phyloP scores from a whole-genome alignment of 2,329 filamentous ascomycete genomes.

The Scleromitrula shiraiana region DNA sequence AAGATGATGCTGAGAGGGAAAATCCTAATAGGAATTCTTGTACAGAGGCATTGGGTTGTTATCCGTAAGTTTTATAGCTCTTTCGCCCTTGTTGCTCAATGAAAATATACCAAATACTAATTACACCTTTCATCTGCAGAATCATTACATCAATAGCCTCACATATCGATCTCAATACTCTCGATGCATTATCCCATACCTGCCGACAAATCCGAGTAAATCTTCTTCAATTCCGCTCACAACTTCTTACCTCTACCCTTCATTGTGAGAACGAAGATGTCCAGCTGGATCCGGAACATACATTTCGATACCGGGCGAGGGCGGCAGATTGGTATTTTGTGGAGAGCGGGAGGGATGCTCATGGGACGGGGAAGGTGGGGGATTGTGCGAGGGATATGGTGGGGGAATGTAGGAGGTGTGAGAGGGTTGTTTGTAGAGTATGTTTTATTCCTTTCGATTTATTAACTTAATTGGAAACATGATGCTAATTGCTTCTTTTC shows the following conservation, averaged over 20 bases:
- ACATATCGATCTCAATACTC: conserved; percentile 76
- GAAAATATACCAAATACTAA: conserved; percentile 5
- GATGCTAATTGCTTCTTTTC: conserved; percentile 4
- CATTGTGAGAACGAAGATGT: conserved; percentile 67
- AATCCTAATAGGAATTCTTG: conserved; percentile 49
- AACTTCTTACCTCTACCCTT: conserved; percentile 66
- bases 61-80: conserved; percentile 57
- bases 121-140: conserved; percentile 38
- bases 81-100: no score
- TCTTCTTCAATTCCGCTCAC: conserved; percentile 68
- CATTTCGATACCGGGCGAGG: conserved; percentile 49
- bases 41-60: conserved; percentile 56
- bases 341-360: conserved; percentile 39
- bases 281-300: conserved; percentile 46
- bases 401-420: conserved; percentile 70
- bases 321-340: conserved; percentile 53
- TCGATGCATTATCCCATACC: conserved; percentile 74
- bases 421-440: conserved; percentile 73
- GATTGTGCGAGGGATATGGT: conserved; percentile 86
- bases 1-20: conserved; percentile 11
- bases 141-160: conserved; percentile 68
- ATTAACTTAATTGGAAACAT: conserved; percentile 41
- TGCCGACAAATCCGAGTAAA: conserved; percentile 73
- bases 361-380: conserved; percentile 59
- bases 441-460: conserved; percentile 25